Base-by-base conservation (phyloP, 768 basidiomycete genomes). In the Pleurotus platypus region DNA sequence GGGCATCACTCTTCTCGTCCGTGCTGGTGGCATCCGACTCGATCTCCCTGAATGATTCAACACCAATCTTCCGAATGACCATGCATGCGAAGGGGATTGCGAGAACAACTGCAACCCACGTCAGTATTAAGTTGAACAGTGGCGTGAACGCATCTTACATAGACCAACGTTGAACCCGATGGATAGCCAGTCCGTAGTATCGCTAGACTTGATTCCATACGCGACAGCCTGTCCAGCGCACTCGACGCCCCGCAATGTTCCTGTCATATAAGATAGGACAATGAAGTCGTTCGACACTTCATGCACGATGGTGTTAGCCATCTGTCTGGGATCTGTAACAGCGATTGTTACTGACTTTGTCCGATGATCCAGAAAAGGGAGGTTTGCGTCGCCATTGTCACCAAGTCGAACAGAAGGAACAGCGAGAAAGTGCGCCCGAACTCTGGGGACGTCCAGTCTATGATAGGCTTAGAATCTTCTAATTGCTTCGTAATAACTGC, bases 301-400 rank as follows among this genome's bases (percentile, higher is more conserved):
- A 27, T 30, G 18, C 26, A 35, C 35, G 12, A 30, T 49, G 43
- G 7, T 49, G 5, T 4, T 20, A 22, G 15, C 16, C 38, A 27
- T 46, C 24, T 5, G 39, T 20, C 35, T 22, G 35, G 2, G 20
- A 18, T 49, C n/a, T 42, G 30, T 20, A 3, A 40, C 18, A 47
- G n/a, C 13, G 13, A 3, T 39, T 16, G 8, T 24, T 9, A 57
- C 67, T n/a, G 45, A 70, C 69, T 69, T 22, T 70, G 68, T 7
- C 60, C 59, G 42, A 71, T 67, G 38, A 71, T 68, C 69, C 69
- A 71, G 61, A 66, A 71, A 20, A 71, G 50, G 46, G 48, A 57
- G n/a, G 69, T 71, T 46, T 71, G 70, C 0, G 70, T 71, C 5
- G 69, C 69, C 69, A 71, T 70, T 26, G 70, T 70, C 22, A 64